Conservation (phyloP, 208 protist species). For the Sergeia podlipaevii region DNA sequence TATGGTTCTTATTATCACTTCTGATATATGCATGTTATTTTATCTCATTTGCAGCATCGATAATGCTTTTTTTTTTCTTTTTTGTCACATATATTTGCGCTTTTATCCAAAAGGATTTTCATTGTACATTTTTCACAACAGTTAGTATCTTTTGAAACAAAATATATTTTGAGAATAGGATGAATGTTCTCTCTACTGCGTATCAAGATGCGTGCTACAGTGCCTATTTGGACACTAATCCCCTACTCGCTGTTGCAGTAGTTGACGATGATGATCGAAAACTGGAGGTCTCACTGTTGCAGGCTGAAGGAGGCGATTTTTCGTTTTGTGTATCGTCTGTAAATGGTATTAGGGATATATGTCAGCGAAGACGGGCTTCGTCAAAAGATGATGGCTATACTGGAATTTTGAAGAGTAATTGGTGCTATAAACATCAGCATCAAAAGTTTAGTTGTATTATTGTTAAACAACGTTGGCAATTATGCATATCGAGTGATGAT, state of each 20-base stretch:
- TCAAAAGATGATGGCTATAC: too few species aligned
- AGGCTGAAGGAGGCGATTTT: conserved; percentile 6
- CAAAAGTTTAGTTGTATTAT: conserved; percentile 26
- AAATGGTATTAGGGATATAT: not conserved
- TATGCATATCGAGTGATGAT: conserved; percentile 7
- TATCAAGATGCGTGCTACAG: conserved; percentile 41
- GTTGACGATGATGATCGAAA: conserved; percentile 15
- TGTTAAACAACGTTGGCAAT: conserved; percentile 16
- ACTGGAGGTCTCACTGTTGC: conserved; percentile 18
- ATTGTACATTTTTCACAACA: not conserved
- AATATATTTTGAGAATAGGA: too few species aligned
- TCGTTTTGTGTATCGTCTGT: not conserved
- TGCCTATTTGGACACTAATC: conserved; percentile 25
- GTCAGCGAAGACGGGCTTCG: not conserved
- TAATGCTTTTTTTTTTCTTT: conserved; percentile 14
- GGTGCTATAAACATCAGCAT: conserved; percentile 29
- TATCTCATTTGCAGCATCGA: not conserved
- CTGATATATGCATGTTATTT: too few species aligned
- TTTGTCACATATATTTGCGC: not conserved
- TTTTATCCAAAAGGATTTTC: not conserved
- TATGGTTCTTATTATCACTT: too few species aligned
- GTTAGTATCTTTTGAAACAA: too few species aligned
- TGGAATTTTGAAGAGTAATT: conserved; percentile 32
- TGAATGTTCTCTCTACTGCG: conserved; percentile 37
- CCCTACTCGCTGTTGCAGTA: conserved; percentile 29